Conservation (phyloP, 1,139 yeast genomes). For the Suhomyces guaymorum region DNA sequence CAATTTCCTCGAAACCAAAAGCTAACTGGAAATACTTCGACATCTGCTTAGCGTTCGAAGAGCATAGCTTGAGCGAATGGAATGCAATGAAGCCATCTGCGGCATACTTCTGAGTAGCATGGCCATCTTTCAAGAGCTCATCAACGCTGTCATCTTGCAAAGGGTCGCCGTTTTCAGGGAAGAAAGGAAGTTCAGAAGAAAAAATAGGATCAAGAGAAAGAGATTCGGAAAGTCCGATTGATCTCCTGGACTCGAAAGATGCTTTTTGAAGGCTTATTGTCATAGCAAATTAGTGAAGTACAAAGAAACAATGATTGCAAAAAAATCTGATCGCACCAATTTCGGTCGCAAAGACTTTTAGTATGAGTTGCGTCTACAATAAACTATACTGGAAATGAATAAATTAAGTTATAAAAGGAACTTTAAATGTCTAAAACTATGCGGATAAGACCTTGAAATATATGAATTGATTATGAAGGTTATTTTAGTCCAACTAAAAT, state of each 20-base stretch:
- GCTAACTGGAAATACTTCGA: conserved; percentile 54
- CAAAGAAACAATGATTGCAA: neutral
- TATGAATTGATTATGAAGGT: neutral
- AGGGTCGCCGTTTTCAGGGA: conserved; percentile 22
- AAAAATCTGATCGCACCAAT: neutral
- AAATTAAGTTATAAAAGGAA: too few species aligned
- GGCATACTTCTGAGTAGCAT: conserved; percentile 22
- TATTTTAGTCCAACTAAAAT: neutral
- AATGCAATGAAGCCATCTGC: conserved; percentile 37
- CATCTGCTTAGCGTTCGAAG: conserved; percentile 65
- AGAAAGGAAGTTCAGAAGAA: conserved; percentile 25
- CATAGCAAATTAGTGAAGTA: neutral
- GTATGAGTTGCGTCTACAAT: too few species aligned
- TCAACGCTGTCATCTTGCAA: conserved; percentile 16
- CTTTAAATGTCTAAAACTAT: too few species aligned
- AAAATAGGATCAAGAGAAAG: neutral
- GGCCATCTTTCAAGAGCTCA: conserved; percentile 29
- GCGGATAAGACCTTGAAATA: neutral
- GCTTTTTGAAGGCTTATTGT: neutral
- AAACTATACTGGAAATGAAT: too few species aligned
- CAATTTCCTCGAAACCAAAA: conserved; percentile 66
- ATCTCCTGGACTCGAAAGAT: neutral
- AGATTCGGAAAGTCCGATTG: neutral
- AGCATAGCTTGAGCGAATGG: conserved; percentile 45
- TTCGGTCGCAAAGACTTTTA: too few species aligned